Evolutionary conservation across 371 early-diverging fungal species (phyloP).

Genomic region (Paramicrosporidium saccamoebae): DNA sequence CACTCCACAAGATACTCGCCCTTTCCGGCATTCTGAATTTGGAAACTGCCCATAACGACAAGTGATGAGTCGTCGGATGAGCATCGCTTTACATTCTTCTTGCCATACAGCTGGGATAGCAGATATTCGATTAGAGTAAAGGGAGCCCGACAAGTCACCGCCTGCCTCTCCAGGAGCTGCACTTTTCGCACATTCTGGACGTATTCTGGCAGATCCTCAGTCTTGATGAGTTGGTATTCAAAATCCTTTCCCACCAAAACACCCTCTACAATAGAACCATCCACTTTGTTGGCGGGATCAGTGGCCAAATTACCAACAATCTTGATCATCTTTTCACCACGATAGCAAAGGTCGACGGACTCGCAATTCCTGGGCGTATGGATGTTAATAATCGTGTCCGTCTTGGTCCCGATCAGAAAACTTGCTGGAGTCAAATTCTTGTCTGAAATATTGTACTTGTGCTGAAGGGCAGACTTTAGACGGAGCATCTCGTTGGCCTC

Average conservation of each 20-base stretch:
- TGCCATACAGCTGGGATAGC: constrained; percentile 67
- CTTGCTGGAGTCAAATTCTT: no score
- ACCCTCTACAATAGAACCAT: constrained; percentile 10
- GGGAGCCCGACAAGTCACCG: constrained; percentile 34
- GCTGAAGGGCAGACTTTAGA: constrained; percentile 56
- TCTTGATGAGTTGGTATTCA: constrained; percentile 43
- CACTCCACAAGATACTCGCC: no score
- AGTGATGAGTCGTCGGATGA: neutral
- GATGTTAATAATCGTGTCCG: constrained; percentile 40
- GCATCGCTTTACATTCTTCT: constrained; percentile 7
- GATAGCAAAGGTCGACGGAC: constrained; percentile 59
- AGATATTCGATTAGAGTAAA: constrained; percentile 51
- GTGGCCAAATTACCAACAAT: constrained; percentile 52
- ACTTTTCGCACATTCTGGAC: constrained; percentile 38
- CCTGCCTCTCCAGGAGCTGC: constrained; percentile 35
- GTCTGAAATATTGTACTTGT: constrained; percentile 27
- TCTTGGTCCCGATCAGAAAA: no score
- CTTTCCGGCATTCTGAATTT: constrained; percentile 3
- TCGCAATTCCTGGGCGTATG: constrained; percentile 85
- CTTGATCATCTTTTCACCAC: constrained; percentile 75
- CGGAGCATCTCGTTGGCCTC: constrained; percentile 95
- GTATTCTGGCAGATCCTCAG: constrained; percentile 34
- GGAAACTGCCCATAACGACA: neutral
- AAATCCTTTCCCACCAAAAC: constrained; percentile 64
- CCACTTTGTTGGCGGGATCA: constrained; percentile 1